Evolutionary conservation across 1,139 yeast genomes (phyloP), one percentile per base, ranked within the genome.

Genomic region (Suhomyces anneliseae): DNA sequence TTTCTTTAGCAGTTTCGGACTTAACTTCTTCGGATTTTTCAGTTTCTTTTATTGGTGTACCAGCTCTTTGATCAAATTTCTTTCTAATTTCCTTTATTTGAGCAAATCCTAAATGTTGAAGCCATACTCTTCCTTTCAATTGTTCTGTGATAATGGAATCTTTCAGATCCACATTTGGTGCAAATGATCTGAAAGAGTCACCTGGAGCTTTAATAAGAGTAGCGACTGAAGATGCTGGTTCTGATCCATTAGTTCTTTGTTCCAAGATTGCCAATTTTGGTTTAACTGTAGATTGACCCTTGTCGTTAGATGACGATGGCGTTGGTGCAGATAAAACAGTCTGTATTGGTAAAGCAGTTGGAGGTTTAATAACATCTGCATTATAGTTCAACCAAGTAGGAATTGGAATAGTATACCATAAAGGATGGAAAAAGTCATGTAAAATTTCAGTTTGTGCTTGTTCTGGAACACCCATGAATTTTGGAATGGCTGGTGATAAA

Each of bases 371-470:
- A 8, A 50, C 46, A 29, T 51, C 54, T 11, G 62, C 56, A 32
- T 73, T 75, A 53, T 85, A 84, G 44, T 79, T 78, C 45, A 92
- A 69, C 97, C 97, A 93, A 43, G 82, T 82, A 1, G 96, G 85
- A 7, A 88, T 78, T 7, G 95, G 89, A 43, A 92, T 71, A 8
- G 90, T 83, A 55, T 85, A 85, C 88, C 95, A 87, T 51, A 87
- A 87, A 11, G 97, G 97, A 64, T 90, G 96, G 56, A 86, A 76
- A 60, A 88, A 87, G 48, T 80, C 82, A 43, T 80, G 77, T 65
- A 90, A 72, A 48, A 90, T 78, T 54, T 85, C 88, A 1, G 88
- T 78, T 2, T 89, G 85, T 7, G 82, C 78, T 29, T 76, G 64
- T 2, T 85, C 79, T 4, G 92, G 88, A 14, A 69, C 66, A 49